These are phyloP conservation scores for Dryas integrifolia DNA, from an alignment of 331 rosid species.

Conservation along the genomic window DNA sequence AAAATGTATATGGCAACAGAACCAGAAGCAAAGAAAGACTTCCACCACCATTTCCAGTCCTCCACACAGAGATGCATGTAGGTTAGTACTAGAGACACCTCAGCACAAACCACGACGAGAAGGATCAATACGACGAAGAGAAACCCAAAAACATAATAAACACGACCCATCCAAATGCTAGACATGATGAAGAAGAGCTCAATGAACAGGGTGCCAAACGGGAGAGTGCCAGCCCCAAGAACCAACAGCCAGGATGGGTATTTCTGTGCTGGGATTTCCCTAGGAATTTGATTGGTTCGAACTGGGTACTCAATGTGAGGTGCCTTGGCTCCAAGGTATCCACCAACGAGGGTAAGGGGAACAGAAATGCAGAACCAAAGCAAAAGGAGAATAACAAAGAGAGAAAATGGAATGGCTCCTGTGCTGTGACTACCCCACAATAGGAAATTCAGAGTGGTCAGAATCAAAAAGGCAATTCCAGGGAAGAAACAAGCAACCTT, in stretches of 20 bases:
- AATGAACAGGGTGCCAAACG: slow-evolving; percentile 88
- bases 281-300: slow-evolving; percentile 85
- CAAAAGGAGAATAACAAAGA: slow-evolving; percentile 64
- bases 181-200: slow-evolving; percentile 99
- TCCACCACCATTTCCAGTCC: slow-evolving; percentile 99
- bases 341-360: slow-evolving; percentile 86
- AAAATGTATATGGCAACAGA: slow-evolving; percentile 91
- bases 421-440: slow-evolving; percentile 99
- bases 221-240: slow-evolving; percentile 94
- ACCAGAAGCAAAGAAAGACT: slow-evolving; percentile 93
- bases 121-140: slow-evolving; percentile 73
- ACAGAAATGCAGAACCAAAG: slow-evolving; percentile 98
- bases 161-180: slow-evolving; percentile 97
- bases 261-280: slow-evolving; percentile 87
- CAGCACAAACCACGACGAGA: slow-evolving; percentile 90
- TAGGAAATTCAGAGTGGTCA: slow-evolving; percentile 80
- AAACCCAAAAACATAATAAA: slow-evolving; percentile 89
- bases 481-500: slow-evolving; percentile 94
- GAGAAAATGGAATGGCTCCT: slow-evolving; percentile 93
- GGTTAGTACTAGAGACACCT: slow-evolving; percentile 85
- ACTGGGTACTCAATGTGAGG: slow-evolving; percentile 82
- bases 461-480: slow-evolving; percentile 78
- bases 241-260: slow-evolving; percentile 94
- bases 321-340: slow-evolving; percentile 82
- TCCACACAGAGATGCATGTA: slow-evolving; percentile 98